Conservation (phyloP, 116 monocot genomes). For the Papilionanthe hybrid region DNA sequence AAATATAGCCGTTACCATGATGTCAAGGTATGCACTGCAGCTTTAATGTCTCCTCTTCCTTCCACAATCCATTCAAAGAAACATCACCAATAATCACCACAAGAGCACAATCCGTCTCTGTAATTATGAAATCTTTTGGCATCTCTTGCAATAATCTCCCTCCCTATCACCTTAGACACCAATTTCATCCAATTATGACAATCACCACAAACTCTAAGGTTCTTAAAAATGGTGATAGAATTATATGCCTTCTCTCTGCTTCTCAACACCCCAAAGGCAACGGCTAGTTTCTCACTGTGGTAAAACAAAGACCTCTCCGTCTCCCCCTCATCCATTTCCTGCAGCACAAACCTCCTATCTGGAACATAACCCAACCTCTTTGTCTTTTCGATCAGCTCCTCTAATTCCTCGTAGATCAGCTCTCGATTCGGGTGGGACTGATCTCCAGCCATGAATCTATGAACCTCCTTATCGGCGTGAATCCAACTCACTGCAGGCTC, state of each 20-base stretch:
- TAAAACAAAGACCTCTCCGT: conserved; percentile 49
- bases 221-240: conserved; percentile 50
- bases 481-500: conserved; percentile 74
- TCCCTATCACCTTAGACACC: conserved; percentile 35
- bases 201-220: conserved; percentile 69
- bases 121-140: conserved; percentile 68
- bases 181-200: conserved; percentile 71
- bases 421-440: conserved; percentile 23
- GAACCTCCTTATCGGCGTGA: conserved; percentile 34
- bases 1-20: not conserved
- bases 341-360: conserved; percentile 56
- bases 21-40: not conserved
- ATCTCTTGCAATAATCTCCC: conserved; percentile 58
- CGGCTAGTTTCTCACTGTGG: conserved; percentile 73
- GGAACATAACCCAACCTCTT: conserved; percentile 50
- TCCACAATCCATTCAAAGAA: not conserved
- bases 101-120: conserved; percentile 55
- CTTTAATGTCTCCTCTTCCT: not conserved
- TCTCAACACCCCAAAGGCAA: conserved; percentile 50
- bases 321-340: conserved; percentile 48
- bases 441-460: conserved; percentile 61
- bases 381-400: conserved; percentile 34
- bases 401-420: conserved; percentile 44
- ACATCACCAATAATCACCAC: conserved; percentile 58
- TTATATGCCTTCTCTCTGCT: not conserved